These are phyloP conservation scores for Carpinus fangiana DNA, from an alignment of 306 rosid species.

Conservation along the genomic window DNA sequence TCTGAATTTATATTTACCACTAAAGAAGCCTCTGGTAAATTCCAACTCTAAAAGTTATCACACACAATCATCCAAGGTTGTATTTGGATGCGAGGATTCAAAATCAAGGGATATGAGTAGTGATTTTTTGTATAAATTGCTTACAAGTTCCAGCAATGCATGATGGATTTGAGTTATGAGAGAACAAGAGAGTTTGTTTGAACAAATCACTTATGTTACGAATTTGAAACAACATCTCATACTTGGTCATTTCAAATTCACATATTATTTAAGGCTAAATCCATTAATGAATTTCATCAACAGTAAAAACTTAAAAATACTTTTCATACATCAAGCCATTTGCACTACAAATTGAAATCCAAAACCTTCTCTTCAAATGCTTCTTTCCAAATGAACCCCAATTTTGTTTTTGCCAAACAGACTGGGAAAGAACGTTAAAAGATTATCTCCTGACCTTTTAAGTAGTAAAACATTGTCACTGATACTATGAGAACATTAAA, in stretches of 20 bases:
- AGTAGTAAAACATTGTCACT: constrained; percentile 80
- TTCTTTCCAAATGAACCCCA: neutral
- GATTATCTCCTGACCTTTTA: constrained; percentile 66
- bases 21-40: neutral
- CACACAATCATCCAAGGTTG: neutral
- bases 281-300: neutral
- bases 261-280: neutral
- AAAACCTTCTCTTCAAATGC: neutral
- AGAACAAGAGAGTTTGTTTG: neutral
- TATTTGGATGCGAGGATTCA: neutral
- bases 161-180: neutral
- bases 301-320: neutral
- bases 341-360: neutral
- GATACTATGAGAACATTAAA: constrained; percentile 79
- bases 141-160: neutral
- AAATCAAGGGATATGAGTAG: neutral
- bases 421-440: constrained; percentile 17
- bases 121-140: neutral
- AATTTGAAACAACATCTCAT: neutral
- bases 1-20: neutral
- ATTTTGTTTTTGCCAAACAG: neutral
- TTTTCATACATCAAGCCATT: neutral
- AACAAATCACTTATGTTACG: neutral
- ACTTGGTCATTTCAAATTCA: neutral
- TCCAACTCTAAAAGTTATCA: neutral